phyloP scores from a whole-genome alignment of 257 asterid genomes.

The Forsythia viridissima region DNA sequence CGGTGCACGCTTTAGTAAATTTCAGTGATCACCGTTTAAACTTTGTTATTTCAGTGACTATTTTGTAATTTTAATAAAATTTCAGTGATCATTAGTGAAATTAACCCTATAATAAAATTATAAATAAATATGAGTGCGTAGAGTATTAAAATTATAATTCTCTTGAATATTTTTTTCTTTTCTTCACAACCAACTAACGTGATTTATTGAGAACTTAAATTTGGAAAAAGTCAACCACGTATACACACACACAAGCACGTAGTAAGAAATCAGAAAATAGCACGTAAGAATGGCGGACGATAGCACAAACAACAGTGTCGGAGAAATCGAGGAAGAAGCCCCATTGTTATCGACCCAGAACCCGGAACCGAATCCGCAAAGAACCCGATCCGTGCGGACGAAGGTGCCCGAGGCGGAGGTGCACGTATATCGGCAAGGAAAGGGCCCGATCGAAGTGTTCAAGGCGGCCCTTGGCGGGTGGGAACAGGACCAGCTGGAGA shows the following conservation, averaged over 20 bases:
- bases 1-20: too few relatives aligned
- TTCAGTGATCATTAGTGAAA: too few relatives aligned
- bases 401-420: constrained; percentile 77
- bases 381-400: constrained; percentile 51
- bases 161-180: too few relatives aligned
- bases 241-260: not conserved
- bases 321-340: constrained; percentile 57
- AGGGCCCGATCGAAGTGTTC: constrained; percentile 77
- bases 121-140: too few relatives aligned
- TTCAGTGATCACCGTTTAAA: too few relatives aligned
- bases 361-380: constrained; percentile 22
- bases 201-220: too few relatives aligned
- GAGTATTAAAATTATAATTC: too few relatives aligned
- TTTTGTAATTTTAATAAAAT: too few relatives aligned
- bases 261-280: not conserved
- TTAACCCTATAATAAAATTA: too few relatives aligned
- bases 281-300: constrained; percentile 30
- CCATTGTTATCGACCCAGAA: constrained; percentile 41
- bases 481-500: constrained; percentile 88
- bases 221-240: too few relatives aligned
- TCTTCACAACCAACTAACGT: too few relatives aligned
- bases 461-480: constrained; percentile 59
- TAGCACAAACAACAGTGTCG: constrained; percentile 14
- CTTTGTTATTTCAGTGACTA: too few relatives aligned
- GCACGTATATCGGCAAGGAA: constrained; percentile 64